Evolutionary conservation across 768 basidiomycete genomes (phyloP), one percentile per base, ranked within the genome.

Genomic region (Candolleomyces efflorescens): DNA sequence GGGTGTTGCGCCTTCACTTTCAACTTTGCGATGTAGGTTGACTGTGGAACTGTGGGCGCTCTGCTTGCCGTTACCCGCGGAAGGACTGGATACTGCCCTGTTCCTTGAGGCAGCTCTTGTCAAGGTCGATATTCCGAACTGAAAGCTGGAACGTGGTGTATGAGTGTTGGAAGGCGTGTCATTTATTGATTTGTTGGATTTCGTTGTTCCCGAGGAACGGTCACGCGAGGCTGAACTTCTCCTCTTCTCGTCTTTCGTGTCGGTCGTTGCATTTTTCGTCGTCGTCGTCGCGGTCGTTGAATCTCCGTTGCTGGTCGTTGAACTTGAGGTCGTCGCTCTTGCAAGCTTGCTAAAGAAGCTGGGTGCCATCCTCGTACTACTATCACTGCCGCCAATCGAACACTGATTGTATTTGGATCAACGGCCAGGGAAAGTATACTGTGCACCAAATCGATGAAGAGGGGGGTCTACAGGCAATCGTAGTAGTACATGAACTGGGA

Each of bases 261-360:
- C 46, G 1, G 52, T 60, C n/a, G 49, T 53, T 23, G 44, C 37
- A 20, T 17, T 17, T 56, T 50, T 17, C 48, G 39, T 46, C 13
- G 26, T 70, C 68, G 3, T 65, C 66, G 27, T 37, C 7, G 56
- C 67, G 9, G 68, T 47, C 70, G 69, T 49, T 71, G 68, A 64
- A 73, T 72, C 36, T 71, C 6, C 41, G 41, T 43, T 43, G 17
- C 41, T 43, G 41, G 69, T 46, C 18, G 60, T 59, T 47, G 63
- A 60, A 1, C 60, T 60, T 18, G 68, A 61, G 9, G 67, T 64
- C 24, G 71, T 59, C 38, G 60, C 62, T 57, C 69, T 72, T 45
- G 74, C 74, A n/a, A 77, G 66, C 61, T 75, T 77, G 46, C 72
- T 66, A 15, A 77, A 57, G 54, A 77, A 77, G 53, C 63, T 72